These are phyloP conservation scores for Hyparrhenia diplandra DNA, from an alignment of 176 grass and related monocot genomes.

Conservation along the genomic window DNA sequence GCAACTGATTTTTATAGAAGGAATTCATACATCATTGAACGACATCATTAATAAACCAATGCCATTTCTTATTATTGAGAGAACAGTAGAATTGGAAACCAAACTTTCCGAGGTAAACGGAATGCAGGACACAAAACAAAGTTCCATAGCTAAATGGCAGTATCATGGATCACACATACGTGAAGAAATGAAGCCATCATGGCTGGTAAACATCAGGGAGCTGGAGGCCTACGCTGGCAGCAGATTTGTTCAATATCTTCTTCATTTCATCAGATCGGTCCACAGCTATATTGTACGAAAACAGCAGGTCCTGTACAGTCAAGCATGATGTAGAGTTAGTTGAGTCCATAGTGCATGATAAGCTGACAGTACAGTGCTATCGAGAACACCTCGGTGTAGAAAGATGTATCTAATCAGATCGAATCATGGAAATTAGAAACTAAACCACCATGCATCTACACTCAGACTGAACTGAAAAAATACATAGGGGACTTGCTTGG, in stretches of 20 bases:
- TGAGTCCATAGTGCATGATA: neutral
- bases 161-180: neutral
- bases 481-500: neutral
- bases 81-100: neutral
- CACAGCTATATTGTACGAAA: slow-evolving; percentile 92
- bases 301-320: slow-evolving; percentile 66
- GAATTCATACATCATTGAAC: neutral
- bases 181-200: slow-evolving; percentile 26
- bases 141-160: neutral
- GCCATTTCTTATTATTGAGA: neutral
- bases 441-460: neutral
- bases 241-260: slow-evolving; percentile 93
- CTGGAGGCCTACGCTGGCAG: slow-evolving; percentile 81
- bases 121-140: neutral
- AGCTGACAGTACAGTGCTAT: neutral
- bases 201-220: slow-evolving; percentile 80
- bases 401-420: neutral
- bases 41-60: neutral
- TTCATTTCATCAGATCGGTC: slow-evolving; percentile 90
- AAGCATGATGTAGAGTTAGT: slow-evolving; percentile 12
- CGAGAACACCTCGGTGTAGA: neutral
- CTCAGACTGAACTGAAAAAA: neutral
- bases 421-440: neutral
- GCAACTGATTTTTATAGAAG: neutral
- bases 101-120: slow-evolving; percentile 2